Conservation (phyloP, 139 green algal species). For the Pseudopediastrum boryanum region DNA sequence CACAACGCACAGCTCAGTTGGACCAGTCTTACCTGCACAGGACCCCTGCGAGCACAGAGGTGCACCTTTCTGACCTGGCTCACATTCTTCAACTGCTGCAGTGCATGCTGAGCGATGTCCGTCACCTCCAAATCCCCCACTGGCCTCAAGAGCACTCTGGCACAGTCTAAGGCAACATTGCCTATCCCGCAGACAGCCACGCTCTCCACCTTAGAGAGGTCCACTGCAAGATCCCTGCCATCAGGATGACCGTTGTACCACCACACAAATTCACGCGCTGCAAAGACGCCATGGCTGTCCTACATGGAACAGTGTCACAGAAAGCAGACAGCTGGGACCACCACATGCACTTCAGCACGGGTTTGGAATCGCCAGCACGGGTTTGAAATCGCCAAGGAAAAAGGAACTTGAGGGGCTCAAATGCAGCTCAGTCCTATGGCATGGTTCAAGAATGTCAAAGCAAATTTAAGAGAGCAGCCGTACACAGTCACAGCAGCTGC, state of each 20-base stretch:
- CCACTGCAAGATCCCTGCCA: constrained; percentile 58
- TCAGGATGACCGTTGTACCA: constrained; percentile 99
- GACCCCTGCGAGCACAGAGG: constrained; percentile 84
- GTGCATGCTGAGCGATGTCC: constrained; percentile 84
- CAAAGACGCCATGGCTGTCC: constrained; percentile 69
- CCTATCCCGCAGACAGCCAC: constrained; percentile 77
- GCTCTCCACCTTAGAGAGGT: constrained; percentile 60
- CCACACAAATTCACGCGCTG: constrained; percentile 94
- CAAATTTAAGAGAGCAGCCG: too few species aligned
- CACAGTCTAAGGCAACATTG: constrained; percentile 97
- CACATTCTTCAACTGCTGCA: constrained; percentile 63
- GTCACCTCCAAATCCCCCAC: constrained; percentile 68
- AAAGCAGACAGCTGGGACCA: not conserved
- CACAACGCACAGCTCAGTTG: too few species aligned
- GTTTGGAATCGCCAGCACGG: too few species aligned
- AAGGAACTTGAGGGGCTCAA: too few species aligned
- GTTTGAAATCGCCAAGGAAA: too few species aligned
- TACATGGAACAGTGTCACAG: constrained; percentile 30
- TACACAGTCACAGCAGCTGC: too few species aligned
- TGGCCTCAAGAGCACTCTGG: constrained; percentile 83
- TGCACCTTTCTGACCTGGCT: constrained; percentile 66
- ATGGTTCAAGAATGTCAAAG: too few species aligned
- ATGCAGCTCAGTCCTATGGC: too few species aligned
- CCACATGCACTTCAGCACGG: not conserved
- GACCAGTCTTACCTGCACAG: constrained; percentile 70